A percentile compares a stretch with the other conserved stretches of the same genome.
Conservation (phyloP, 495 filamentous ascomycete species). For the Aspergillus ostianus region DNA sequence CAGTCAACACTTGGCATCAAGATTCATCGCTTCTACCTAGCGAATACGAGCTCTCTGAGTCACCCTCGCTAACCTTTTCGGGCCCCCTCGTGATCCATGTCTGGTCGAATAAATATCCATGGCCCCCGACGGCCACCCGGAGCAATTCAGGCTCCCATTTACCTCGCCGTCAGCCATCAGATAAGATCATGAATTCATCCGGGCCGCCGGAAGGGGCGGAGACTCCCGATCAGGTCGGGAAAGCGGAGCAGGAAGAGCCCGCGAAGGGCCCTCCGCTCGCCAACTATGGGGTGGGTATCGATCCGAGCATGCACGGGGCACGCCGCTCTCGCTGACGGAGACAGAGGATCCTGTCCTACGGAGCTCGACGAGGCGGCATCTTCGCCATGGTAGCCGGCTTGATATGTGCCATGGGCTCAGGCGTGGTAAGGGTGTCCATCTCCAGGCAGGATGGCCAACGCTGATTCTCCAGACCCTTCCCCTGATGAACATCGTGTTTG, state of each 20-base stretch:
- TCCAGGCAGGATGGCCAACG: background rate
- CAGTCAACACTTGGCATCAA: too few species aligned
- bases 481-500: slow-evolving; percentile 49
- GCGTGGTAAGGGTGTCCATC: slow-evolving; percentile 41
- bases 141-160: background rate
- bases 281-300: background rate
- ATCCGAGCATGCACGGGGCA: background rate
- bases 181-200: background rate
- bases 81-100: background rate
- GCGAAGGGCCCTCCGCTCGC: background rate
- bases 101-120: background rate
- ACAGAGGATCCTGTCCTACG: slow-evolving; percentile 4
- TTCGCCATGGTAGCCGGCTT: slow-evolving; percentile 10
- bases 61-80: background rate
- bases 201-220: background rate
- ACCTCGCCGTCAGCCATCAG: background rate
- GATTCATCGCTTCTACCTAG: too few species aligned
- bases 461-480: slow-evolving; percentile 30
- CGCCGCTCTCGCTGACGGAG: background rate
- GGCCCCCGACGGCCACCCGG: too few species aligned
- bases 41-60: background rate
- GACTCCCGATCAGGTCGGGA: too few species aligned
- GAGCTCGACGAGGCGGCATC: background rate
- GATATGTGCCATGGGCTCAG: slow-evolving; percentile 63
- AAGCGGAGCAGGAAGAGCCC: background rate